Evolutionary conservation across 345 rosid genomes (phyloP).

Genomic region (Moricandia moricandioides): DNA sequence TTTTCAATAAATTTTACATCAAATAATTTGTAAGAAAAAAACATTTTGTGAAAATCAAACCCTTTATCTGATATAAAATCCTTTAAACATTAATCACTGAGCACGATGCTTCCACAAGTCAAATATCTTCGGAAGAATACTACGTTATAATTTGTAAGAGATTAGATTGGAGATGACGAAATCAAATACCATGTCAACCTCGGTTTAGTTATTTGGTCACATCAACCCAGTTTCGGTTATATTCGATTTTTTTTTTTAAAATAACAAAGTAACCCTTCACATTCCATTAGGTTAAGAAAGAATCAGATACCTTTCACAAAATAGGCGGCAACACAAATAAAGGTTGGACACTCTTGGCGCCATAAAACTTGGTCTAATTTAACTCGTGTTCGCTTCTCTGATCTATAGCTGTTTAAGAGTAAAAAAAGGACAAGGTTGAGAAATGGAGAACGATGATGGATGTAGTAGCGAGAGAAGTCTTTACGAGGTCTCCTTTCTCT

Average conservation of each 20-base stretch:
- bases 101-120: no score
- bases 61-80: no score
- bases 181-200: not conserved
- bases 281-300: not conserved
- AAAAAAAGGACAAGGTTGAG: not conserved
- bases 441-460: conserved; percentile 16
- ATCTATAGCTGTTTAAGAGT: not conserved
- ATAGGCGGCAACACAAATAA: conserved; percentile 22
- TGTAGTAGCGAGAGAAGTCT: conserved; percentile 6
- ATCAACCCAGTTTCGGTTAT: not conserved
- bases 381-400: not conserved
- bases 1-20: no score
- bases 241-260: not conserved
- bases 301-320: not conserved
- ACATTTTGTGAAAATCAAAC: no score
- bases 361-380: not conserved
- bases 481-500: conserved; percentile 20
- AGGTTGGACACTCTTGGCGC: conserved; percentile 14
- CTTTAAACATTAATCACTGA: no score
- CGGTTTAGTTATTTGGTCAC: not conserved
- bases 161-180: no score
- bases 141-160: no score
- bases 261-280: not conserved
- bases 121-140: no score
- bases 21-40: no score